Evolutionary conservation across 2,329 filamentous ascomycete species (phyloP).

Genomic region (Sporothrix protearum): DNA sequence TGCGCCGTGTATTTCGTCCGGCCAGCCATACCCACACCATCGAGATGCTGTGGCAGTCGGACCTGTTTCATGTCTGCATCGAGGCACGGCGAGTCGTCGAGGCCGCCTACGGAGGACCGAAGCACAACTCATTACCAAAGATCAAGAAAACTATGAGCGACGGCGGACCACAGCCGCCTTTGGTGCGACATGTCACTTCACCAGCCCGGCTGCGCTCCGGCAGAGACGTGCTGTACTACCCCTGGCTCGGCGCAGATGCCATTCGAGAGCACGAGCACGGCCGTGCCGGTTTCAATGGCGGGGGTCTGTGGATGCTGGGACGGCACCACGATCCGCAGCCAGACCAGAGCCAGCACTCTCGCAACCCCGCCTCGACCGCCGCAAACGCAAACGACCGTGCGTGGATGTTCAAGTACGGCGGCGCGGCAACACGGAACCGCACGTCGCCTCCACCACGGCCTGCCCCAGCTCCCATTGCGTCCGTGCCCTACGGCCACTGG

Average conservation of each 20-base stretch:
- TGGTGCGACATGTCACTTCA: conserved; percentile 5
- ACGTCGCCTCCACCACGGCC: not conserved
- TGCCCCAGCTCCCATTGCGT: not conserved
- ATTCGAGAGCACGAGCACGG: not conserved
- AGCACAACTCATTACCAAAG: not conserved
- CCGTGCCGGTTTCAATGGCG: not conserved
- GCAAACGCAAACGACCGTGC: not conserved
- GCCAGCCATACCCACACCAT: conserved; percentile 17
- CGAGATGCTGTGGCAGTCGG: conserved; percentile 27
- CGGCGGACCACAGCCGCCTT: not conserved
- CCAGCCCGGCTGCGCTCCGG: not conserved
- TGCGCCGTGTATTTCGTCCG: not conserved
- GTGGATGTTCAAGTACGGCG: not conserved
- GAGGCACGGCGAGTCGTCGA: conserved; percentile 25
- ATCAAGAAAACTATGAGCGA: no score
- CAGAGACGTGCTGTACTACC: conserved; percentile 25
- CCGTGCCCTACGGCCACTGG: conserved; percentile 23
- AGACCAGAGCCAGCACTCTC: not conserved
- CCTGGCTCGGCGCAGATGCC: conserved; percentile 22
- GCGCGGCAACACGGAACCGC: not conserved
- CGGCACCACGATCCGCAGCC: not conserved
- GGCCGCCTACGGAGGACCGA: not conserved
- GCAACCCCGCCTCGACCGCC: not conserved
- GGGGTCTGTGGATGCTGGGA: not conserved
- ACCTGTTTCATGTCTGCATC: conserved; percentile 25